Base-by-base conservation (phyloP, 2,329 filamentous ascomycete species). In the Orbilia blumenaviensis region DNA sequence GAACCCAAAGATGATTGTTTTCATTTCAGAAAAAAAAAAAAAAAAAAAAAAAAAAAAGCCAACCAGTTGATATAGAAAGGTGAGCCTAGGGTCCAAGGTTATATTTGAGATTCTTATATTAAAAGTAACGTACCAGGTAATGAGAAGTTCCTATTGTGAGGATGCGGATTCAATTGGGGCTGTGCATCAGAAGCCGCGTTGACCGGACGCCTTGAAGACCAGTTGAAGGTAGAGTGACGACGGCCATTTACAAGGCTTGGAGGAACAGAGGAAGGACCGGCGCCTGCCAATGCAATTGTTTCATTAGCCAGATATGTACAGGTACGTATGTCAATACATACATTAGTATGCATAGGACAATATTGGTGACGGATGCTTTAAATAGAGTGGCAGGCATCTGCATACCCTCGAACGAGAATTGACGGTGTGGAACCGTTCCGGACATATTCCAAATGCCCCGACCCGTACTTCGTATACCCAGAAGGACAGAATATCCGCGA, bases 201-300 rank as follows among this genome's bases (percentile, higher is more conserved):
- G 64, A 76, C 72, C 36, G 72, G 71, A 68, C 71, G 71, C 46
- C 71, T 44, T 9, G 56, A 46, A 41, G 62, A 38, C 64, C 46
- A 76, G 29, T 29, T 68, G 41, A 76, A 68, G 18, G 72, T 44
- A 14, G 72, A 76, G 54, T 75, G 56, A 68, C 72, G 72, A 69
- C 72, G 64, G 34, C 48, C 58, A 61, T 66, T 69, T 50, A 25
- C 46, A 9, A 50, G 46, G 29, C 18, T 27, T 23, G 64, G 41
- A 38, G 63, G 34, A 23, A 18, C 48, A 21, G 72, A 23, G 36
- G 67, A 60, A 10, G 58, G 38, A 27, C 60, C 58, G 6, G 50
- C 50, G 48, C 54, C 63, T 67, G n/a, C 12, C 46, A 50, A 50
- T 54, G 27, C 29, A 34, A 50, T 52, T n/a, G 27, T 54, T 34